Percentiles rank a stretch among this genome's conserved stretches.
These are phyloP conservation scores for Hygrocybe coccinea DNA, from an alignment of 768 basidiomycete species.

Conservation along the genomic window DNA sequence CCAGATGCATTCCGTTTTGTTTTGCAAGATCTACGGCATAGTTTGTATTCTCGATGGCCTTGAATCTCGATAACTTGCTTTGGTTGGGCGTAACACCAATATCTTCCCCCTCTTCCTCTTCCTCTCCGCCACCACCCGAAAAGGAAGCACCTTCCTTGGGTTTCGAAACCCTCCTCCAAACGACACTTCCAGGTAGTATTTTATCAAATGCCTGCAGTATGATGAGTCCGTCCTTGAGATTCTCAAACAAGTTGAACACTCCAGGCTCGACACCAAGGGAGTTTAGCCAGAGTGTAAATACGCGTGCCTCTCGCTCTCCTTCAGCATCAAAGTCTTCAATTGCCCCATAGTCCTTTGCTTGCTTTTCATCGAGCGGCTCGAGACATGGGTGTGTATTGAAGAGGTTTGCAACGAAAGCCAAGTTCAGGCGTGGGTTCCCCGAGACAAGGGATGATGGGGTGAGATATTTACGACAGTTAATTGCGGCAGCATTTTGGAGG, in stretches of 20 bases:
- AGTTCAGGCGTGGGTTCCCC: constrained; percentile 95
- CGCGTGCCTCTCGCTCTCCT: constrained; percentile 95
- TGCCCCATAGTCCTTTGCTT: constrained; percentile 82
- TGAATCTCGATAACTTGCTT: constrained; percentile 87
- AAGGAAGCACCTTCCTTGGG: constrained; percentile 63
- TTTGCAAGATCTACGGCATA: constrained; percentile 90
- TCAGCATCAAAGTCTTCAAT: constrained; percentile 99
- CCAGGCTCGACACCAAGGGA: constrained; percentile 94
- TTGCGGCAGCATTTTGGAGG: constrained; percentile 86
- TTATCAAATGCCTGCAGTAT: constrained; percentile 97
- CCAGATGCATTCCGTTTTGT: constrained; percentile 90
- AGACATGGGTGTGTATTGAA: constrained; percentile 98
- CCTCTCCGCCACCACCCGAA: constrained; percentile 37
- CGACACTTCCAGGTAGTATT: constrained; percentile 84
- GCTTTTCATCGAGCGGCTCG: constrained; percentile 89
- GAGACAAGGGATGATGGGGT: constrained; percentile 86
- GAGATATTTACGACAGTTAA: constrained; percentile 94
- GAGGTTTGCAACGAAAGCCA: constrained; percentile 96
- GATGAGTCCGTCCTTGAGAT: constrained; percentile 85
- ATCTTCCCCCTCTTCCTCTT: constrained; percentile 69
- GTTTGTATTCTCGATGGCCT: constrained; percentile 97
- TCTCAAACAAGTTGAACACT: constrained; percentile 95
- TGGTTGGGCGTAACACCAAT: constrained; percentile 80
- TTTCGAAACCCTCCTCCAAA: constrained; percentile 95
- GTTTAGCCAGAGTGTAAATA: constrained; percentile 98